Percentiles rank a stretch among this genome's conserved stretches.
Conservation (phyloP, 2,329 filamentous ascomycete species). For the Blumeriella jaapii region DNA sequence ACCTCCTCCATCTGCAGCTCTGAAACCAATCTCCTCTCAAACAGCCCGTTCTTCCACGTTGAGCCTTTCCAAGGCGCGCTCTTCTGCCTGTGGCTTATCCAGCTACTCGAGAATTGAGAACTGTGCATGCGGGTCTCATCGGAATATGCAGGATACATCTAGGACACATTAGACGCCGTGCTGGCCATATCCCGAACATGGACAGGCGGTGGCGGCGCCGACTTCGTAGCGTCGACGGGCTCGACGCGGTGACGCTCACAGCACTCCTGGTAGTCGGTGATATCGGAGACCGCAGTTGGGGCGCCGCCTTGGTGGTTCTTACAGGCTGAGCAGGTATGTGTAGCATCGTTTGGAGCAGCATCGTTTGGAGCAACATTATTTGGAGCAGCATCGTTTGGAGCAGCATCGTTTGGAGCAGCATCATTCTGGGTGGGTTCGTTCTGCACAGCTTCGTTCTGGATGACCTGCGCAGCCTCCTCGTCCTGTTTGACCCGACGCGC, state of each 20-base stretch:
- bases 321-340: constrained; percentile 2
- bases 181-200: not conserved
- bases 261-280: constrained; percentile 3
- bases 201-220: too few relatives aligned
- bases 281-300: constrained; percentile 2
- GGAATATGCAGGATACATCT: not conserved
- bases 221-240: too few relatives aligned
- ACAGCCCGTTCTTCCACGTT: not conserved
- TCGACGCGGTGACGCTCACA: constrained; percentile 2
- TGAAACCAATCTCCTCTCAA: too few relatives aligned
- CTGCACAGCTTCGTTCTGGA: constrained; percentile 1
- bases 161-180: constrained; percentile 1
- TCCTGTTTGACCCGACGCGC: not conserved
- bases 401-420: constrained; percentile 1
- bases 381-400: constrained; percentile 1
- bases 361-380: too few relatives aligned
- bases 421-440: constrained; percentile 1
- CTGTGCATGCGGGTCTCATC: too few relatives aligned
- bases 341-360: too few relatives aligned
- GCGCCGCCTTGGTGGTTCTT: constrained; percentile 2
- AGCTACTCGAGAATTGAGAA: too few relatives aligned
- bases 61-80: not conserved
- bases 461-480: constrained; percentile 1
- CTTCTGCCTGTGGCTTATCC: not conserved
- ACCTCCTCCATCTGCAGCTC: too few relatives aligned